Base-by-base conservation (phyloP, 2,329 filamentous ascomycete genomes). In the Fusarium nodosum region DNA sequence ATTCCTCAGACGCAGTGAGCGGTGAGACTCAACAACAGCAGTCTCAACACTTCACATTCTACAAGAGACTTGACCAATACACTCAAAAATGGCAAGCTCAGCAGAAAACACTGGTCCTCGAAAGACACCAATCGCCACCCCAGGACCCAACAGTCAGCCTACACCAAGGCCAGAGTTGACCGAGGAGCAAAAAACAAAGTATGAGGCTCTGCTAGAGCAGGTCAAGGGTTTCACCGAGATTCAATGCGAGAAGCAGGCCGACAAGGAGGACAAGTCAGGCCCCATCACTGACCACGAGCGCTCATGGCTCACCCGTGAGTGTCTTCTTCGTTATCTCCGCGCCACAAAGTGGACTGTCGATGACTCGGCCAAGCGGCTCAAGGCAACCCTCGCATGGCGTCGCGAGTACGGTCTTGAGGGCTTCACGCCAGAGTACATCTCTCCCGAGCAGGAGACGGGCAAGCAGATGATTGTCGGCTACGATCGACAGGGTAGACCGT, bases 371-470 rank as follows among this genome's bases (percentile, higher is more conserved):
- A 91, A 91, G 77, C 91, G 96, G n/a, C 81, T 98, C 41, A 89
- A 91, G 72, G 87, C 87, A 45, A 97, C 95, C 0, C 82, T 98
- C 60, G 86, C 88, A 64, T 99, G 96, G 96, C 89, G 96, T 47
- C 88, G 95, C 58, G 94, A 97, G 76, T 99, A 97, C 76, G 94
- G 93, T 48, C 85, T 97, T 60, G 88, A 92, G 64, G 89, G 87
- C 55, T 87, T 94, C 76, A 94, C 93, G 0, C 85, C 91, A 12
- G 94, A 97, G 11, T 92, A 97, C 81, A 95, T 98, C 75, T 93
- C 92, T 1, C 89, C 92, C 15, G 96, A 99, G 84, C 97, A 97
- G 79, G 94, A 95, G 82, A 98, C 95, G 12, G 96, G 96, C 72
- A 99, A 99, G 84, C 95, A 98, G 80, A 86, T 97, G 60, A 86